Evolutionary conservation across 106 monocot genomes (phyloP), one percentile per base, ranked within the genome.

Genomic region (Dioscorea zingiberensis): DNA sequence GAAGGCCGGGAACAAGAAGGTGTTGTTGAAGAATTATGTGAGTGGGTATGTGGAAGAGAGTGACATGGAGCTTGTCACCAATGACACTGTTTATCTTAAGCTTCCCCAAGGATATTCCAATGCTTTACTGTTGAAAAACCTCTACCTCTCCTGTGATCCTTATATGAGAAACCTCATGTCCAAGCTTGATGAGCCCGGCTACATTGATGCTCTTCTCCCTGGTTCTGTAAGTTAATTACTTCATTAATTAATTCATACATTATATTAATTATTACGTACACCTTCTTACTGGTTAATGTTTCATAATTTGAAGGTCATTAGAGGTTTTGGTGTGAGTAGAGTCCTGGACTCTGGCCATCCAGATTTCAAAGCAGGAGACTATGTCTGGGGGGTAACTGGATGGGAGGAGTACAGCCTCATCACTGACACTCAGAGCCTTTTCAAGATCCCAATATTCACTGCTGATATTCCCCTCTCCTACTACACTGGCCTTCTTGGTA

Each of bases 91-190:
- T 25, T 8, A 13, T 22, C 30, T 72, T 24, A 27, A 47, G 44
- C 62, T 76, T 0, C 63, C 71, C 3, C 61, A 65, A 3, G 76
- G 70, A 8, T n/a, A n/a, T n/a, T 76, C 69, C 5, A 21, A 21
- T 4, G 73, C 69, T 12, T 49, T 84, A n/a, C 28, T 80, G 4
- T 25, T 80, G 7, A 80, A 84, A 68, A 84, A 84, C 51, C 73
- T 80, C 25, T 84, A 69, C 59, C 79, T 84, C 27, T 84, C 80
- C 19, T 79, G 80, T 29, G 60, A 60, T 13, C 60, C 60, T 16
- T 60, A 14, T 27, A 28, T 60, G 60, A 7, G 26, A 13, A 14
- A 8, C 27, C 60, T 25, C 29, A 60, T 60, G 60, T 27, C 29
- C 60, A 60, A 60, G 25, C 19, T 22, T 4, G 22, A 25, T 3